These are phyloP conservation scores for Panicum virgatum DNA, from an alignment of 202 grass and related monocot genomes.

Conservation along the genomic window DNA sequence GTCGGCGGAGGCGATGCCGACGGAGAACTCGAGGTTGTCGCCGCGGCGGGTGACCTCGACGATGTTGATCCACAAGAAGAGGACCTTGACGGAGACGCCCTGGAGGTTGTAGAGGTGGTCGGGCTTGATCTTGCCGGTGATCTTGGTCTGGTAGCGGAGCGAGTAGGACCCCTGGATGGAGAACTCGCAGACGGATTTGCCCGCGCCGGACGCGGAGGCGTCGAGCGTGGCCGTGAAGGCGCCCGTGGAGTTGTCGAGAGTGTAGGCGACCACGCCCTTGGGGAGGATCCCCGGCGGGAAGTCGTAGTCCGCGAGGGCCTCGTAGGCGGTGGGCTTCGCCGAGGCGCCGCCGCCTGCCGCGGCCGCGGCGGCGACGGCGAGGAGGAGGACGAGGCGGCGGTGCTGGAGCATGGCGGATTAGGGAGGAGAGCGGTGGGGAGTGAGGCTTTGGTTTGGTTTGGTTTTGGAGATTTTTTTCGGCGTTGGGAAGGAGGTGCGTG, in stretches of 20 bases:
- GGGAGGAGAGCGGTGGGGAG: background rate
- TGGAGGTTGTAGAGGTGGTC: slow-evolving; percentile 52
- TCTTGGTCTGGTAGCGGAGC: slow-evolving; percentile 69
- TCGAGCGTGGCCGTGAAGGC: slow-evolving; percentile 82
- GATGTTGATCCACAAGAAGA: slow-evolving; percentile 94
- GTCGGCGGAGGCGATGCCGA: slow-evolving; percentile 84
- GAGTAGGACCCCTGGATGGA: slow-evolving; percentile 87
- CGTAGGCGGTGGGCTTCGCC: slow-evolving; percentile 52
- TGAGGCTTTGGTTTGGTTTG: background rate
- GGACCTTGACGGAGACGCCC: slow-evolving; percentile 85
- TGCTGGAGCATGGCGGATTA: slow-evolving; percentile 40
- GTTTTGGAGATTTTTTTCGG: background rate
- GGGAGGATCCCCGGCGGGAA: slow-evolving; percentile 90
- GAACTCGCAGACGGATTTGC: slow-evolving; percentile 56
- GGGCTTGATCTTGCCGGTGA: slow-evolving; percentile 62
- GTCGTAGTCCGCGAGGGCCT: slow-evolving; percentile 62
- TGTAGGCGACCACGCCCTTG: slow-evolving; percentile 63
- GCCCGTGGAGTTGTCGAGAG: slow-evolving; percentile 64
- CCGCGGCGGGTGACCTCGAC: slow-evolving; percentile 64
- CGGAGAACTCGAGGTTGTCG: slow-evolving; percentile 79
- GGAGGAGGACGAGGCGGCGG: slow-evolving; percentile 15
- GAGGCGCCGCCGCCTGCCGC: background rate
- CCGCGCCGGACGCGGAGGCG: slow-evolving; percentile 31
- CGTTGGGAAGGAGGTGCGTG: background rate
- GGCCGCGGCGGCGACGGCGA: background rate